These are phyloP conservation scores for Helotiales sp. DNA, from an alignment of 2,329 filamentous ascomycete genomes.

Conservation along the genomic window DNA sequence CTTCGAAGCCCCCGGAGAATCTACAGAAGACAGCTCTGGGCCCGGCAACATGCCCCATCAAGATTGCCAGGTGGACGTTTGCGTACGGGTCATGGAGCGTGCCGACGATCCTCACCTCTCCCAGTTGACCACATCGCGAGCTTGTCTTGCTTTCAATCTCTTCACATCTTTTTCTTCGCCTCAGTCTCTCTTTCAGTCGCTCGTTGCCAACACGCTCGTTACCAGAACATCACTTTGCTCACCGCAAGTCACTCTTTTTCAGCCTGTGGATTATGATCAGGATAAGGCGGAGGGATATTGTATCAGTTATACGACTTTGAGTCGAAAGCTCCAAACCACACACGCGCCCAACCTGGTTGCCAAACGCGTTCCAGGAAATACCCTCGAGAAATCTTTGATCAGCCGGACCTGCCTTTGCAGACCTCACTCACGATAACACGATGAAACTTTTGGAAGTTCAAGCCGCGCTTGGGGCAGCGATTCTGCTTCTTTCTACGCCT, in stretches of 20 bases:
- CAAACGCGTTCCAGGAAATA: not conserved
- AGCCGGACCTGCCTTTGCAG: constrained; percentile 2
- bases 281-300: constrained; percentile 3
- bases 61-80: not conserved
- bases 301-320: constrained; percentile 5
- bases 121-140: not conserved
- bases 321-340: constrained; percentile 1
- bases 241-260: constrained; percentile 12
- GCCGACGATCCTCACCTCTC: not conserved
- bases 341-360: not conserved
- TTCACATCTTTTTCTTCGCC: not conserved
- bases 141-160: not conserved
- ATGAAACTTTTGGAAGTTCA: constrained; percentile 57
- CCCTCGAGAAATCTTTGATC: not conserved
- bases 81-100: not conserved
- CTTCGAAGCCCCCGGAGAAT: not conserved
- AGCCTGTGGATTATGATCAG: constrained; percentile 7
- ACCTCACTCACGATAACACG: constrained; percentile 25
- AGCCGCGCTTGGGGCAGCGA: constrained; percentile 49
- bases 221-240: not conserved
- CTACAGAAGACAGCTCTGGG: not conserved
- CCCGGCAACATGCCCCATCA: not conserved
- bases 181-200: not conserved
- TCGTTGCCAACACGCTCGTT: not conserved
- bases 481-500: constrained; percentile 44